These are phyloP conservation scores for Letharia lupina DNA, from an alignment of 495 filamentous ascomycete genomes.

Conservation along the genomic window DNA sequence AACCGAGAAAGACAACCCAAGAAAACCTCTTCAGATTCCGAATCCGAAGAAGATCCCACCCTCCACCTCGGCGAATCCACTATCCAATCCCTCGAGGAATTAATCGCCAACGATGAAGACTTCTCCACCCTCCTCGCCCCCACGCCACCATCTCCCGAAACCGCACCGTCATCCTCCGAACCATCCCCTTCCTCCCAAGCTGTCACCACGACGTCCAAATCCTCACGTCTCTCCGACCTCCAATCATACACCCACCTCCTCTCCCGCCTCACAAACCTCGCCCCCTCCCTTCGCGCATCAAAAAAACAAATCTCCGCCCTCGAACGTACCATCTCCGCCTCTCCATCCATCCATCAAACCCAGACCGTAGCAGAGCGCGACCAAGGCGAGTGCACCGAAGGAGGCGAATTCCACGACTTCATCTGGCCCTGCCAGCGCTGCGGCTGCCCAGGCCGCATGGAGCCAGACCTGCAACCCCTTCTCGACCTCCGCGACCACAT, in stretches of 20 bases:
- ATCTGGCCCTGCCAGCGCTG: constrained; percentile 29
- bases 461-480: constrained; percentile 1
- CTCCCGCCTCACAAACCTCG: constrained; percentile 51
- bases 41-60: constrained; percentile 31
- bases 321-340: constrained; percentile 49
- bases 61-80: constrained; percentile 50
- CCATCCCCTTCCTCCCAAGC: constrained; percentile 15
- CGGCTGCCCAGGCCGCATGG: constrained; percentile 18
- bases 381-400: constrained; percentile 21
- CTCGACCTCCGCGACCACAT: constrained; percentile 8
- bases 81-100: constrained; percentile 52
- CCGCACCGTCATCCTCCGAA: constrained; percentile 8
- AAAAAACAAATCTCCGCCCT: constrained; percentile 57
- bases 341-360: constrained; percentile 25
- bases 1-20: constrained; percentile 26
- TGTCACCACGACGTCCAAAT: constrained; percentile 10
- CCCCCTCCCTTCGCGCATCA: constrained; percentile 55
- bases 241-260: constrained; percentile 42
- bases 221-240: constrained; percentile 28
- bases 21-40: constrained; percentile 4
- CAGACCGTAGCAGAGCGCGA: constrained; percentile 5
- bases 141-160: constrained; percentile 12
- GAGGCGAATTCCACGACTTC: constrained; percentile 26
- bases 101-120: constrained; percentile 39
- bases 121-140: constrained; percentile 17